A percentile compares a stretch with the other conserved stretches of the same genome.
These are phyloP conservation scores for Coffea eugenioides DNA, from an alignment of 257 asterid species.

Conservation along the genomic window DNA sequence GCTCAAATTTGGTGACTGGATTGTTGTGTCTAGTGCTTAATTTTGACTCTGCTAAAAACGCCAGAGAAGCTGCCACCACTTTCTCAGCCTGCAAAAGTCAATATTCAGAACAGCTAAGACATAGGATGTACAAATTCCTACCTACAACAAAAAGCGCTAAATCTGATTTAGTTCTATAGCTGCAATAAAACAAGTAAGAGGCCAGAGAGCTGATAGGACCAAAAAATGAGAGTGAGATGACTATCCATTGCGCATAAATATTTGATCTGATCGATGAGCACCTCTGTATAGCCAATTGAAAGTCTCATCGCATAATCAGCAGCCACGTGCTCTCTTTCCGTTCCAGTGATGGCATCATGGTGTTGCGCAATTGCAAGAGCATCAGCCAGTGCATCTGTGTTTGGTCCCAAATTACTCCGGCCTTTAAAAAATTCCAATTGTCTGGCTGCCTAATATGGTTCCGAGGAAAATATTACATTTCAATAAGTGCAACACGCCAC, in stretches of 20 bases:
- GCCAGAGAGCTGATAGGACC: background rate
- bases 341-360: slow-evolving; percentile 84
- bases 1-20: slow-evolving; percentile 55
- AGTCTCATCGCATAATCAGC: slow-evolving; percentile 77
- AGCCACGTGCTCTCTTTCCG: slow-evolving; percentile 76
- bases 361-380: slow-evolving; percentile 82
- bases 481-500: background rate
- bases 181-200: background rate
- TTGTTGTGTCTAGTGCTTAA: slow-evolving; percentile 26
- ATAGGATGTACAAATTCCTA: background rate
- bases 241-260: background rate
- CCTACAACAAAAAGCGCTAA: background rate
- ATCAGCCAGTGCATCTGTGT: slow-evolving; percentile 67
- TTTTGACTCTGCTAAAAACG: slow-evolving; percentile 49
- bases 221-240: background rate
- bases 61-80: slow-evolving; percentile 72
- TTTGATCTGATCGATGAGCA: slow-evolving; percentile 15
- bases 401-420: slow-evolving; percentile 47
- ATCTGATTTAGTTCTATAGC: background rate
- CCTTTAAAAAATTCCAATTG: slow-evolving; percentile 70
- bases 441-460: slow-evolving; percentile 62
- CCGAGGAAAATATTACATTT: background rate
- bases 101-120: slow-evolving; percentile 23
- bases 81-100: slow-evolving; percentile 61
- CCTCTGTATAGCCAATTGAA: slow-evolving; percentile 66